Conservation (phyloP, 495 filamentous ascomycete species). For the Neurospora sp. region DNA sequence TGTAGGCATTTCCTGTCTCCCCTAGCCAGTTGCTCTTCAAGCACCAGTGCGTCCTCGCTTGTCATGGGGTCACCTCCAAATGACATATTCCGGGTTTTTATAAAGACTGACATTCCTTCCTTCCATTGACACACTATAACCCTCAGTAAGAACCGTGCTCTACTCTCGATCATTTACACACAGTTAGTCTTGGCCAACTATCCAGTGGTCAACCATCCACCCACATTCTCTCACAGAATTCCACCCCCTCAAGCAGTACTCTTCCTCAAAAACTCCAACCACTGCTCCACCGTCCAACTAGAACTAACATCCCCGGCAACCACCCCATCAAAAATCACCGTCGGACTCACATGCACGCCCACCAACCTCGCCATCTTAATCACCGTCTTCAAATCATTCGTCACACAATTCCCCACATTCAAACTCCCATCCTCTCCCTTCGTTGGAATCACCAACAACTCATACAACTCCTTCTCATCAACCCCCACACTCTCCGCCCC, state of each 20-base stretch:
- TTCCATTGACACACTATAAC: not conserved
- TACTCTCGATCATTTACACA: not conserved
- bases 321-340: constrained; percentile 78
- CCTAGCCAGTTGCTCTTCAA: not conserved
- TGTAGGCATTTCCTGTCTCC: not conserved
- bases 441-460: constrained; percentile 52
- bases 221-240: not conserved
- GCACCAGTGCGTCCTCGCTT: not conserved
- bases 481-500: constrained; percentile 53
- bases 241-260: constrained; percentile 48
- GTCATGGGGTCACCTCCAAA: not conserved
- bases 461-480: constrained; percentile 52
- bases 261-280: constrained; percentile 75
- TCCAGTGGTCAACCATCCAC: not conserved
- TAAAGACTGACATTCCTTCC: not conserved
- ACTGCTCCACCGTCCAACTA: constrained; percentile 67
- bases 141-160: not conserved
- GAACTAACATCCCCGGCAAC: constrained; percentile 70
- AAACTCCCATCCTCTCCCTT: constrained; percentile 49
- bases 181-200: not conserved
- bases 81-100: not conserved
- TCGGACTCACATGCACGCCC: constrained; percentile 83
- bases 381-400: constrained; percentile 74
- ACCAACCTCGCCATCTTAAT: constrained; percentile 69
- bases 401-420: constrained; percentile 72